phyloP scores from a whole-genome alignment of 192 early-diverging fungal species.

The Coemansia biformis region DNA sequence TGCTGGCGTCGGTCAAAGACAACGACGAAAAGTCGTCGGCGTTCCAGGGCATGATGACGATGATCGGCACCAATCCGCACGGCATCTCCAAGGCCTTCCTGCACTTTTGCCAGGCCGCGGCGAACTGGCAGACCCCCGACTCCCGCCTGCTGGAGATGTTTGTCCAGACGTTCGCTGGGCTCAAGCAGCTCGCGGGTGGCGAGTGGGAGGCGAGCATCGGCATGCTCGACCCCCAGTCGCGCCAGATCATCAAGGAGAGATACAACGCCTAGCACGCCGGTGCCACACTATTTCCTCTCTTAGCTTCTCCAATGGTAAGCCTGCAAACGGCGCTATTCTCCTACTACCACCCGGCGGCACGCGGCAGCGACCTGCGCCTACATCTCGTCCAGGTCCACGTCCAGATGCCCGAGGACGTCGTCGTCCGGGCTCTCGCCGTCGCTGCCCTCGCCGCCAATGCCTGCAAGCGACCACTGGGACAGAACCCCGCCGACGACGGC shows the following conservation, averaged over 20 bases:
- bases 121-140: slow-evolving; percentile 66
- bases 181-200: slow-evolving; percentile 46
- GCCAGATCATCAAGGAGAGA: slow-evolving; percentile 37
- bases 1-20: slow-evolving; percentile 77
- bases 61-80: slow-evolving; percentile 88
- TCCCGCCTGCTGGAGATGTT: slow-evolving; percentile 44
- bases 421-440: slow-evolving; percentile 2
- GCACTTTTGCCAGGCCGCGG: slow-evolving; percentile 76
- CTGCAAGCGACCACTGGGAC: slow-evolving; percentile 35
- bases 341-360: no score
- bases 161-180: slow-evolving; percentile 47
- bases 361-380: no score
- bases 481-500: slow-evolving; percentile 32
- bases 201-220: slow-evolving; percentile 45
- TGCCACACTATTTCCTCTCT: not conserved
- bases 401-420: slow-evolving; percentile 39
- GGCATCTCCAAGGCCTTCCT: slow-evolving; percentile 67
- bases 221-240: slow-evolving; percentile 41
- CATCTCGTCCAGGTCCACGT: slow-evolving; percentile 44
- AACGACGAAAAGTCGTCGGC: slow-evolving; percentile 96
- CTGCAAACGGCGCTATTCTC: not conserved
- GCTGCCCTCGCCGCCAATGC: slow-evolving; percentile 2
- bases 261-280: slow-evolving; percentile 45
- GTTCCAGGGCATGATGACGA: slow-evolving; percentile 90
- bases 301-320: no score